Percentiles rank a stretch among this genome's conserved stretches.
phyloP scores from a whole-genome alignment of 2,329 filamentous ascomycete species.

The Colletotrichum lentis region DNA sequence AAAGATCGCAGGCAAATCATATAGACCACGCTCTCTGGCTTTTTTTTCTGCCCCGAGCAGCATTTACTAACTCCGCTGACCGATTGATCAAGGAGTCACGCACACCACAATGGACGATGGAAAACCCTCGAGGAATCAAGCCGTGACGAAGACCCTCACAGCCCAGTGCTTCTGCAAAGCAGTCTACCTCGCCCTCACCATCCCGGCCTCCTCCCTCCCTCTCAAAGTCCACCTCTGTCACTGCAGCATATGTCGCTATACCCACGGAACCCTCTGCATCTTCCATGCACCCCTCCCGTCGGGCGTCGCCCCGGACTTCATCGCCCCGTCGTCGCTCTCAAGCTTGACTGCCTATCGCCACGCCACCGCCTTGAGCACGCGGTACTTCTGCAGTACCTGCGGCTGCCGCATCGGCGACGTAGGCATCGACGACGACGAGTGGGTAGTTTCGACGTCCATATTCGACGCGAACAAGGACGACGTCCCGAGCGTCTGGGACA shows the following conservation, averaged over 20 bases:
- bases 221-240: constrained; percentile 55
- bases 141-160: constrained; percentile 48
- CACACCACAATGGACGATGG: background rate
- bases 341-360: constrained; percentile 52
- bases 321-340: constrained; percentile 49
- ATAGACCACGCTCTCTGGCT: too few species aligned
- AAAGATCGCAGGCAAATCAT: background rate
- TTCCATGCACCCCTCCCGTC: constrained; percentile 52
- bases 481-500: constrained; percentile 47
- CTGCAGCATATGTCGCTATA: constrained; percentile 56
- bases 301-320: constrained; percentile 50
- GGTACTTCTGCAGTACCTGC: constrained; percentile 57
- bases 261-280: constrained; percentile 52
- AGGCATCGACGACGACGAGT: constrained; percentile 46
- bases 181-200: constrained; percentile 53
- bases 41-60: background rate
- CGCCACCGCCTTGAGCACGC: constrained; percentile 43
- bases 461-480: constrained; percentile 47
- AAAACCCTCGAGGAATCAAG: background rate
- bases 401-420: constrained; percentile 55
- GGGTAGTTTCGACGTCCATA: constrained; percentile 52
- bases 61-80: too few species aligned
- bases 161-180: constrained; percentile 57
- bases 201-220: constrained; percentile 51
- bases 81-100: too few species aligned